Base-by-base conservation (phyloP, 192 early-diverging fungal species). In the Oehlia diaphana region DNA sequence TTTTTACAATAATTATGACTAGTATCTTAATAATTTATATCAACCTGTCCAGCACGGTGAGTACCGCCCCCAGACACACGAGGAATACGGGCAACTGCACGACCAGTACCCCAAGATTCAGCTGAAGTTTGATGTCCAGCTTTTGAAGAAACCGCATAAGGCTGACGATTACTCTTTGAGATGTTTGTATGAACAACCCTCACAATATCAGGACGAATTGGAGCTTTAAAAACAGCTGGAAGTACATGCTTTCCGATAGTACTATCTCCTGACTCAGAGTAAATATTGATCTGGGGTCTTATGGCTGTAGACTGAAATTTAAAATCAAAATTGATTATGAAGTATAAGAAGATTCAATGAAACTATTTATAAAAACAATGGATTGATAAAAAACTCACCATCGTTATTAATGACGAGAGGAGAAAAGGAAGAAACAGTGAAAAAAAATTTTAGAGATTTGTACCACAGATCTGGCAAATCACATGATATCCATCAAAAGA, bases 51-150 rank as follows among this genome's bases (percentile, higher is more conserved):
- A 79, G 97, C 92, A 81, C 96, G 95, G 92, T 96, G 94, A 72
- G 96, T 99, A 89, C 98, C 98, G 68, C 92, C 89, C 83, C 96
- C 98, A 79, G 90, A 90, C 80, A 99, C 98, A 90, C 98, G 96
- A 81, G 98, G 97, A 83, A 98, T 99, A 96, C 98, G 96, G 81
- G 96, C 96, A 83, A 98, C 98, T 86, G 96, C 97, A 87, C 96
- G 95, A 93, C 96, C 96, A 65, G 94, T 96, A 88, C 97, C 96
- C 97, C 96, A 98, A 78, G 96, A 98, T 88, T 94, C 94, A 79
- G 96, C 98, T 74, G 97, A 98, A 83, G 96, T 98, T 91, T 97
- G 96, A 89, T 99, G 94, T 88, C 96, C 97, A 86, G 98, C 98
- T 91, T 96, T 93, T 86, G 92, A 90, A 88, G 92, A 95, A 81